Conservation (phyloP, 1,284 basidiomycete species). For the Cutaneotrichosporon arboriforme region DNA sequence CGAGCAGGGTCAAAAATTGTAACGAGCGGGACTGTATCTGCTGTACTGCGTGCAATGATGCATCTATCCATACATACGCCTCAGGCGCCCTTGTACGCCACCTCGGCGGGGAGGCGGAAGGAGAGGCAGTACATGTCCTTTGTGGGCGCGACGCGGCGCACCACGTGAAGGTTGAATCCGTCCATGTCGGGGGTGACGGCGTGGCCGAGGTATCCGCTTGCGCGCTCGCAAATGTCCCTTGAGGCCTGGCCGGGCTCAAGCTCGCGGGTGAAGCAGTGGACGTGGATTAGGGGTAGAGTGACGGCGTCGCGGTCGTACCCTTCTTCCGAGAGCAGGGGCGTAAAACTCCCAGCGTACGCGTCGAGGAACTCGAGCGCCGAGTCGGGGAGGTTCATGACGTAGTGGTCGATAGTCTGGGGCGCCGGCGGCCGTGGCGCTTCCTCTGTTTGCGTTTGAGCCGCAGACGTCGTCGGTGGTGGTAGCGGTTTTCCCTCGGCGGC, state of each 20-base stretch:
- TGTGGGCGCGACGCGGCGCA: slow-evolving; percentile 89
- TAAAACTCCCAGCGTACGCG: slow-evolving; percentile 68
- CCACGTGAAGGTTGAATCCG: slow-evolving; percentile 60
- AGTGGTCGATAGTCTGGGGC: slow-evolving; percentile 65
- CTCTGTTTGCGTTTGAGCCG: background rate
- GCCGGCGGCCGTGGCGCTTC: slow-evolving; percentile 1
- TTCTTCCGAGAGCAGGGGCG: slow-evolving; percentile 30
- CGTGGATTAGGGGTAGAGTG: slow-evolving; percentile 85
- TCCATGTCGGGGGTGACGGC: slow-evolving; percentile 55
- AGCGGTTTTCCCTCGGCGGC: background rate
- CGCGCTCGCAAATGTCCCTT: slow-evolving; percentile 73
- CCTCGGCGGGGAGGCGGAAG: slow-evolving; percentile 67
- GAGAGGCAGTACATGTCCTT: slow-evolving; percentile 99
- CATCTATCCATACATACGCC: background rate
- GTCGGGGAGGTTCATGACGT: slow-evolving; percentile 96
- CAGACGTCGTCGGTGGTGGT: background rate
- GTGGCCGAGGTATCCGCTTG: slow-evolving; percentile 62
- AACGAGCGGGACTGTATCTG: background rate
- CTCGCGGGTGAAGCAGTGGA: slow-evolving; percentile 93
- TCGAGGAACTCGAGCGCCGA: slow-evolving; percentile 85
- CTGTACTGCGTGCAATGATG: background rate
- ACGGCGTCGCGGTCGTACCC: slow-evolving; percentile 30
- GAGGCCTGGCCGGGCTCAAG: slow-evolving; percentile 63
- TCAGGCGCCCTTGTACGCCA: slow-evolving; percentile 36
- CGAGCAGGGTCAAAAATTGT: background rate